Evolutionary conservation across 129 eudicot species (phyloP).

Genomic region (Arctium lappa): DNA sequence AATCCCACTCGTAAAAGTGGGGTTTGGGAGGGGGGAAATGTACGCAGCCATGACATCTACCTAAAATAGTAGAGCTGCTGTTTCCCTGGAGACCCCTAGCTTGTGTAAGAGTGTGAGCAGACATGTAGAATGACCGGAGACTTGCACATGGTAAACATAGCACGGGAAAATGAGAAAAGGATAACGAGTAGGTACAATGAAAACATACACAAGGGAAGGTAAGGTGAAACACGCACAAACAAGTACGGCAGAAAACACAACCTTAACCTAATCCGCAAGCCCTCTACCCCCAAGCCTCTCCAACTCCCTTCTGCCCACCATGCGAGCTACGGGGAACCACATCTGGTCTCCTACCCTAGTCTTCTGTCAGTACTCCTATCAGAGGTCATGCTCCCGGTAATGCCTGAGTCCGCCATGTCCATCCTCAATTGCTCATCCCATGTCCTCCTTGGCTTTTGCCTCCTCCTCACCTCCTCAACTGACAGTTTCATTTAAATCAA

Average conservation of each 20-base stretch:
- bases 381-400: neutral
- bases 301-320: neutral
- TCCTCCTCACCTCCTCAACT: neutral
- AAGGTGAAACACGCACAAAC: neutral
- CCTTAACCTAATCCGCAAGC: neutral
- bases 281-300: neutral
- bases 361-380: neutral
- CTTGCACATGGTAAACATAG: too few relatives aligned
- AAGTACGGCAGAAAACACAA: neutral
- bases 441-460: neutral
- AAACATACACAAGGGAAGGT: neutral
- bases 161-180: too few relatives aligned
- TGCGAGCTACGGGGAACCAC: neutral
- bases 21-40: too few relatives aligned
- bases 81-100: too few relatives aligned
- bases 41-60: too few relatives aligned
- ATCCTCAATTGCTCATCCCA: neutral
- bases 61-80: too few relatives aligned
- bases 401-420: neutral
- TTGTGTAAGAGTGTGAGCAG: too few relatives aligned
- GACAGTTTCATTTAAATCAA: neutral
- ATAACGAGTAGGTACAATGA: neutral
- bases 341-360: neutral
- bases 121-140: neutral
- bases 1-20: too few relatives aligned